phyloP scores from a whole-genome alignment of 305 asterid species.

The Rubia peregrina region DNA sequence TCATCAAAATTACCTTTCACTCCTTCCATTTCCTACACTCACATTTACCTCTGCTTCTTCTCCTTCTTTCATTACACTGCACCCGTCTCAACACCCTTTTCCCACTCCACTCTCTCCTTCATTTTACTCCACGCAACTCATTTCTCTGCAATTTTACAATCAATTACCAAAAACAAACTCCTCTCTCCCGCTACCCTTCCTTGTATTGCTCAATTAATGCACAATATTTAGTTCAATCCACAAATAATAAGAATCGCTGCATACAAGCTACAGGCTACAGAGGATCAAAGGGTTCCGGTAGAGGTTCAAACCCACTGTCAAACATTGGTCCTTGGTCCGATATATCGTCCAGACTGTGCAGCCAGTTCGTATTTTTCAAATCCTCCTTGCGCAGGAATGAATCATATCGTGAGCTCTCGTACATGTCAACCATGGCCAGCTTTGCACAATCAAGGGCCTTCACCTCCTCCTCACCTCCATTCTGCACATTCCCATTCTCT shows the following conservation, averaged over 20 bases:
- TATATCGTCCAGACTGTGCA: conserved; percentile 78
- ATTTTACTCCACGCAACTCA: neutral
- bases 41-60: no score
- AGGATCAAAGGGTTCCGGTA: conserved; percentile 87
- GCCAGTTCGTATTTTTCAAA: conserved; percentile 81
- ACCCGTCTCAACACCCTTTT: no score
- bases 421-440: conserved; percentile 49
- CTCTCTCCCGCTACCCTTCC: neutral
- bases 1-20: no score
- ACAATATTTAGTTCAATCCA: neutral
- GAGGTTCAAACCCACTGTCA: conserved; percentile 76
- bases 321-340: conserved; percentile 76
- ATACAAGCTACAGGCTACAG: conserved; percentile 17
- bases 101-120: no score
- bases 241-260: neutral
- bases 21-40: no score
- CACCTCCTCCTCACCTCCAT: conserved; percentile 66
- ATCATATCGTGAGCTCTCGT: conserved; percentile 89
- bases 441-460: conserved; percentile 46
- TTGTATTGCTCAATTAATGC: neutral
- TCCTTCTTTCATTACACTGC: no score
- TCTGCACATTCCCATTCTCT: conserved; percentile 44
- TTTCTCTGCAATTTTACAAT: neutral
- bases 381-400: conserved; percentile 83
- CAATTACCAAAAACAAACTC: neutral